A percentile compares a stretch with the other conserved stretches of the same genome.
Evolutionary conservation across 164 flowering plant species (phyloP).

Genomic region (Vitis labrusca): DNA sequence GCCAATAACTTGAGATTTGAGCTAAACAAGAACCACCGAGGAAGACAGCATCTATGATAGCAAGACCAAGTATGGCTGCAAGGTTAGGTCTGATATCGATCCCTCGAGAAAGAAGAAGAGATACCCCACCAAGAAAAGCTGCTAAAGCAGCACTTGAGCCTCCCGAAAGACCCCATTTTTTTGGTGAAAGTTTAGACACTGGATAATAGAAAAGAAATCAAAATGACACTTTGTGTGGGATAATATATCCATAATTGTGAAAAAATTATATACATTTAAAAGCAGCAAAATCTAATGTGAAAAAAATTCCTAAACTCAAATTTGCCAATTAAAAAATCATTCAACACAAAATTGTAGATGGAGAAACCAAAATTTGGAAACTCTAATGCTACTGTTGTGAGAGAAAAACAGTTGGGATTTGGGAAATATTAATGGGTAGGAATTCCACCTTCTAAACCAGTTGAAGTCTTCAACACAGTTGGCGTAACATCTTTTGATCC

Average conservation of each 20-base stretch:
- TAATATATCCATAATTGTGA: not conserved
- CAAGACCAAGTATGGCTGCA: constrained; percentile 69
- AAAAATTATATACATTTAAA: not conserved
- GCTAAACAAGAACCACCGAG: constrained; percentile 93
- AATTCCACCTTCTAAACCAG: constrained; percentile 82
- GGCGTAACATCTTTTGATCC: constrained; percentile 90
- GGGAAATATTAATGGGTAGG: not conserved
- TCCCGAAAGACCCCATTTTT: constrained; percentile 95
- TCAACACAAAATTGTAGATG: not conserved
- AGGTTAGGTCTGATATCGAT: constrained; percentile 89
- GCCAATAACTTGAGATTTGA: constrained; percentile 90
- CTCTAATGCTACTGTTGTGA: not conserved
- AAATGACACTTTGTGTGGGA: not conserved
- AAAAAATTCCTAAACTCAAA: not conserved
- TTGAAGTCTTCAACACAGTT: constrained; percentile 61
- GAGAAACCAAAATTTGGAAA: not conserved
- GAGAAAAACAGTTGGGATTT: not conserved
- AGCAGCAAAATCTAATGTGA: not conserved
- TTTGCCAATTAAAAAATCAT: too few relatives aligned
- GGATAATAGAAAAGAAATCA: constrained; percentile 7
- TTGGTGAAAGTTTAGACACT: constrained; percentile 85
- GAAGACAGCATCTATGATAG: constrained; percentile 66
- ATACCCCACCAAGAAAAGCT: constrained; percentile 70
- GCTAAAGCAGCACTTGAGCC: constrained; percentile 51
- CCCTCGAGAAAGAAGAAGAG: constrained; percentile 71